Conservation (phyloP, 2,329 filamentous ascomycete species). For the Microdochium trichocladiopsis region DNA sequence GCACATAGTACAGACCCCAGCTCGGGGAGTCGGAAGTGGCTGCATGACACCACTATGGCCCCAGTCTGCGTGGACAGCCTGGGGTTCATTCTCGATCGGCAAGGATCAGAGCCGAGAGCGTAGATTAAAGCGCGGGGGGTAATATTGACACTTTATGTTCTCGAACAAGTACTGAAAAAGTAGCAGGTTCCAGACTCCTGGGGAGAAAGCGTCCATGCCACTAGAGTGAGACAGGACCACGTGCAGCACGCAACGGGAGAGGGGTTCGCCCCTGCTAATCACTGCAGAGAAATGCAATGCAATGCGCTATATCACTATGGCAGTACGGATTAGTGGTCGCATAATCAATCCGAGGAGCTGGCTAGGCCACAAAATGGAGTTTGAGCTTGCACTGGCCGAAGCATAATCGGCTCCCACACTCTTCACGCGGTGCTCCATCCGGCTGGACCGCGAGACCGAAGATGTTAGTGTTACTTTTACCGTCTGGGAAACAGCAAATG, state of each 20-base stretch:
- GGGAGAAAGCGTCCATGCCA: neutral
- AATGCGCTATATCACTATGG: neutral
- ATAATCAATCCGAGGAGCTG: neutral
- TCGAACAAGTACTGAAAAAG: neutral
- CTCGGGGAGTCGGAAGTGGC: neutral
- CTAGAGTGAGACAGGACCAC: too few relatives aligned
- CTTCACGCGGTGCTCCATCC: neutral
- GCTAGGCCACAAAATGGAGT: neutral
- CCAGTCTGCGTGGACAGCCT: neutral
- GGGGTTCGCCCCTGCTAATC: neutral
- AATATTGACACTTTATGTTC: neutral
- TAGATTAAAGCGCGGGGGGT: neutral
- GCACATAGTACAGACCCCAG: neutral
- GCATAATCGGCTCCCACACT: neutral
- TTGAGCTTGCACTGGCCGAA: neutral
- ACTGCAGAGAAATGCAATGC: neutral
- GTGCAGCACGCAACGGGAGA: neutral
- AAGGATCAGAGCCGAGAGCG: neutral
- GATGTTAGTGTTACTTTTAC: conserved; percentile 59
- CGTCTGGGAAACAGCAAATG: conserved; percentile 49
- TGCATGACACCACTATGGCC: neutral
- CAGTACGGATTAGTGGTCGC: neutral
- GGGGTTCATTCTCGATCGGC: neutral
- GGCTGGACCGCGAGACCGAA: too few relatives aligned
- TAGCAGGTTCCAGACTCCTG: neutral